phyloP scores from a whole-genome alignment of 2,329 filamentous ascomycete genomes.

The Lachnellula arida region DNA sequence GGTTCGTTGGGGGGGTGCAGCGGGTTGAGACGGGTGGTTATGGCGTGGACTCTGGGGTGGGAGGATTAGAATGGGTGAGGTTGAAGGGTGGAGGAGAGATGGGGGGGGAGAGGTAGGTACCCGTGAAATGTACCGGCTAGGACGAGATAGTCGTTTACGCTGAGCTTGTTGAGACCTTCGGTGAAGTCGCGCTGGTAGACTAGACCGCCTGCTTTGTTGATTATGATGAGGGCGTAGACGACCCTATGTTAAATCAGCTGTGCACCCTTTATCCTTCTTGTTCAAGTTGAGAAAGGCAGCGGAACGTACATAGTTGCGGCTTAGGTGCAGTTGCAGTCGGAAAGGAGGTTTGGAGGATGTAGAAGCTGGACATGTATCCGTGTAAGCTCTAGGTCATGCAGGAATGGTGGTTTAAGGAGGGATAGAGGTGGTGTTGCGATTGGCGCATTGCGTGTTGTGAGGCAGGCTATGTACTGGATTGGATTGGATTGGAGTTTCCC shows the following conservation, averaged over 20 bases:
- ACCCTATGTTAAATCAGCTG: constrained; percentile 54
- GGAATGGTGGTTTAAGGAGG: background rate
- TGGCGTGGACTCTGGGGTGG: constrained; percentile 57
- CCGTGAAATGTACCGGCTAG: constrained; percentile 96
- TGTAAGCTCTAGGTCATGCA: background rate
- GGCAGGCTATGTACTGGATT: constrained; percentile 1
- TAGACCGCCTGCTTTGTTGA: constrained; percentile 96
- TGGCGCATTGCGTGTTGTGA: constrained; percentile 8
- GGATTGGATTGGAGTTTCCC: constrained; percentile 18
- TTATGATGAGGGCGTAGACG: constrained; percentile 91
- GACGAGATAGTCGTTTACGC: constrained; percentile 93
- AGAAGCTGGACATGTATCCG: background rate
- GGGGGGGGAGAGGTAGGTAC: constrained; percentile 43
- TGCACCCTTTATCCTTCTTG: background rate
- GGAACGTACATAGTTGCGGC: constrained; percentile 8
- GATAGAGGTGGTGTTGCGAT: background rate
- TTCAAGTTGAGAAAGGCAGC: background rate
- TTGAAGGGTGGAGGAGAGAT: constrained; percentile 12
- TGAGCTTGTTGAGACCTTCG: constrained; percentile 79
- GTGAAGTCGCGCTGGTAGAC: constrained; percentile 96
- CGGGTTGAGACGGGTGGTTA: constrained; percentile 58
- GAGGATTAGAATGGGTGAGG: constrained; percentile 9
- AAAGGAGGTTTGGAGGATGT: background rate
- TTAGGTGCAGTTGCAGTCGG: background rate
- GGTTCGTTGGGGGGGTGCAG: constrained; percentile 58